Evolutionary conservation across 768 basidiomycete species (phyloP), one percentile per base, ranked within the genome.

Genomic region (Epithele typhae): DNA sequence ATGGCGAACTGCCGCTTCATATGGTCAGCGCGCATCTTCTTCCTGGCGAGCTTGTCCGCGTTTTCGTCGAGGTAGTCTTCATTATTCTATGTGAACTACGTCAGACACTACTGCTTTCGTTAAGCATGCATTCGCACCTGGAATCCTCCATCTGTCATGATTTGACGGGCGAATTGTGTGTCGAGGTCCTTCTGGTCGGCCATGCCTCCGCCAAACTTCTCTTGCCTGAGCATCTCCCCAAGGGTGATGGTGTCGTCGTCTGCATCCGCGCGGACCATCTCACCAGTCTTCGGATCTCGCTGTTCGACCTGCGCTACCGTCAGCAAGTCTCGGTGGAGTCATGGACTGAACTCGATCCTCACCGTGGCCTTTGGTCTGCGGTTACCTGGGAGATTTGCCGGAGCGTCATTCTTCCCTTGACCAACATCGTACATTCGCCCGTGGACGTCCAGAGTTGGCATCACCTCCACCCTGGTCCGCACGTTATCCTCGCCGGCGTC

Each of bases 1-100:
- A 99, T 89, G 11, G 96, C 96, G 64, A 97, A 99, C 55, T 92
- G 89, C 37, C 94, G 81, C 64, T 93, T 98, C 86, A 96, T 92
- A 18, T 87, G 91, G 59, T 98, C 95, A 4, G 85, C 82, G 42
- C 93, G 87, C 90, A 97, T 93, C 68, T 95, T 98, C 65, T 92
- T 84, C 46, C 94, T 74, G 32, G 89, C 91, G 0, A 98, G 75
- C 55, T 83, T 85, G 59, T 95, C 95, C 0, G 92, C 93, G 62
- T 97, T 95, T 53, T 98, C 96, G 55, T 99, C 96, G 52, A 96
- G 85, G 56, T 98, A 98, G 37, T 97, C 96, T 25, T 94, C 69
- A 57, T 94, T 81, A 54, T 87, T 85, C 87, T 92, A 45, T 10
- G 9, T 34, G 46, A n/a, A n/a, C n/a, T n/a, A n/a, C n/a, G n/a